These are phyloP conservation scores for Claviceps paspali DNA, from an alignment of 2,329 filamentous ascomycete species.

Conservation along the genomic window DNA sequence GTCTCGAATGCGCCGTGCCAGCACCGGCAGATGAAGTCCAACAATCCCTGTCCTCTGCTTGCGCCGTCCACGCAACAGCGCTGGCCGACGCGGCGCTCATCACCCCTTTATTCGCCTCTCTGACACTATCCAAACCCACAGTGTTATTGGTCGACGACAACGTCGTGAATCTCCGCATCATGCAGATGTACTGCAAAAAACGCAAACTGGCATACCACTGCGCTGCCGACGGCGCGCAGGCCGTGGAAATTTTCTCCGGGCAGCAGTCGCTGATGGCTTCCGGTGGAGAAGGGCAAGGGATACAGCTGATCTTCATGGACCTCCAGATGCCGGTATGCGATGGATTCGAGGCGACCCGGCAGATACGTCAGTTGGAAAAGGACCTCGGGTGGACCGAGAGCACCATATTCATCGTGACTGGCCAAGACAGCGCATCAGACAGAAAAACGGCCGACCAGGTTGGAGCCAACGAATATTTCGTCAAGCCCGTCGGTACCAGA, in stretches of 20 bases:
- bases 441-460: not conserved
- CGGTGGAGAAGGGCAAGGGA: constrained; percentile 3
- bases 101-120: not conserved
- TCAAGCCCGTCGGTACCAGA: not conserved
- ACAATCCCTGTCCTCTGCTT: not conserved
- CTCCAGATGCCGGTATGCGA: constrained; percentile 16
- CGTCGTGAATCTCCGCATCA: constrained; percentile 30
- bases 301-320: constrained; percentile 15
- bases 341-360: constrained; percentile 13
- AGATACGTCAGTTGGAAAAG: constrained; percentile 13
- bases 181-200: constrained; percentile 30
- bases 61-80: not conserved
- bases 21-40: not conserved
- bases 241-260: constrained; percentile 19
- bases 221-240: constrained; percentile 28
- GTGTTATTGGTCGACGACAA: constrained; percentile 32
- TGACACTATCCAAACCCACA: constrained; percentile 7
- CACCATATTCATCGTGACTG: constrained; percentile 14
- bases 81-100: not conserved
- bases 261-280: constrained; percentile 7
- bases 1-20: not conserved
- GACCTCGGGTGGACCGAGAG: constrained; percentile 6
- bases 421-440: constrained; percentile 11
- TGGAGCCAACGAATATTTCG: not conserved
- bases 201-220: constrained; percentile 25